Evolutionary conservation across 2,329 filamentous ascomycete genomes (phyloP), one percentile per base, ranked within the genome.

Genomic region (Capronia americana): DNA sequence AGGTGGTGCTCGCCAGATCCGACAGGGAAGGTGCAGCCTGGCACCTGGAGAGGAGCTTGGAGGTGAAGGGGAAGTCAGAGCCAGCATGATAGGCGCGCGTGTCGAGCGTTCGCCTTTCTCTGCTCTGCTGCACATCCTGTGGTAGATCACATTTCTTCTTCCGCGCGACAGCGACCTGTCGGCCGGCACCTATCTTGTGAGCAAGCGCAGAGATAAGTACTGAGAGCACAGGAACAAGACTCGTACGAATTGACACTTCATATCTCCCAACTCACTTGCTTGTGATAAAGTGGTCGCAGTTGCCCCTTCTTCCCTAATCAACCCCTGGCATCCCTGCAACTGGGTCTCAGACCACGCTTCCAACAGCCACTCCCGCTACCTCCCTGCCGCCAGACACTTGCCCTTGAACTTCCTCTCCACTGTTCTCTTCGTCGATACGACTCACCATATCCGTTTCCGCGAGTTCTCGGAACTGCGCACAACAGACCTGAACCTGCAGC

Each of bases 261-360:
- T 53, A 53, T 28, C 48, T 12, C 20, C 20, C 11, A 53, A 28
- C 48, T 53, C 48, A 24, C 23, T 11, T 55, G 14, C 53, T 20
- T n/a, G 58, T 53, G 58, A 61, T 61, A 61, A 61, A 61, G 58
- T 61, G 58, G 58, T 61, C 30, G 58, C 46, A 61, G 58, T 54
- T 50, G 30, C 48, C 38, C 58, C 48, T 30, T 48, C 58, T 59
- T 38, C 24, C 10, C 53, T 28, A 30, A 28, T 4, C 1, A 20
- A 61, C 46, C 63, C 57, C 34, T 54, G 56, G 50, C 34, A 55
- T 48, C 51, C 28, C 34, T 28, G 20, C 57, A 63, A 66, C 64
- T 66, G 60, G 64, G 64, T 66, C 63, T 61, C 63, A 64, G 54
- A 59, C 58, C 26, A 34, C 51, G 50, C 32, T 30, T 48, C 30